Evolutionary conservation across 2,329 filamentous ascomycete species (phyloP).

Genomic region (Colletotrichum musicola): DNA sequence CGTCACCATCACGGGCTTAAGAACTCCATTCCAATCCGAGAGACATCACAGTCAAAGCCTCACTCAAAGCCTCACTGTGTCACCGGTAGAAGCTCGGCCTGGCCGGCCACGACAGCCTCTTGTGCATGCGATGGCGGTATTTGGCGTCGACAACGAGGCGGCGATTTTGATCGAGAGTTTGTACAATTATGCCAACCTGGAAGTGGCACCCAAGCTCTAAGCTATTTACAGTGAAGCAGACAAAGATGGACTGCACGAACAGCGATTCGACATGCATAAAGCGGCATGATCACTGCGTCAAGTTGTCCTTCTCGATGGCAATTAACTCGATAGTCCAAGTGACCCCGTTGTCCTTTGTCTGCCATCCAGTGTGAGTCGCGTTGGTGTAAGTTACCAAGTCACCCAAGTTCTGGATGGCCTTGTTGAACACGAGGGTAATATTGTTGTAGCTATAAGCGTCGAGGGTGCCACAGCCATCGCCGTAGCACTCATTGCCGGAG

Average conservation of each 20-base stretch:
- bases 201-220: too few species aligned
- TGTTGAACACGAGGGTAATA: constrained; percentile 27
- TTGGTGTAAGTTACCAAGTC: constrained; percentile 26
- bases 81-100: too few species aligned
- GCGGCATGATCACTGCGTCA: constrained; percentile 1
- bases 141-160: too few species aligned
- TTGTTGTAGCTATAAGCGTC: constrained; percentile 24
- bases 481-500: constrained; percentile 32
- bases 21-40: too few species aligned
- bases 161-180: too few species aligned
- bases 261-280: too few species aligned
- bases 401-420: constrained; percentile 17
- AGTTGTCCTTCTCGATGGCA: constrained; percentile 25
- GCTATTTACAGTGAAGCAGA: background rate
- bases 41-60: too few species aligned
- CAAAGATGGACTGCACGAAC: background rate
- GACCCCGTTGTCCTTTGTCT: constrained; percentile 26
- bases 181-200: too few species aligned
- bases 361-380: constrained; percentile 24
- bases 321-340: constrained; percentile 24
- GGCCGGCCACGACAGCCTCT: too few species aligned
- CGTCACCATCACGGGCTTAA: too few species aligned
- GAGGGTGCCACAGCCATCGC: constrained; percentile 18
- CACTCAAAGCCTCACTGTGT: too few species aligned
- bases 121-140: too few species aligned